phyloP scores from a whole-genome alignment of 805 yeast genomes.

The Zygosaccharomyces gambellarensis region DNA sequence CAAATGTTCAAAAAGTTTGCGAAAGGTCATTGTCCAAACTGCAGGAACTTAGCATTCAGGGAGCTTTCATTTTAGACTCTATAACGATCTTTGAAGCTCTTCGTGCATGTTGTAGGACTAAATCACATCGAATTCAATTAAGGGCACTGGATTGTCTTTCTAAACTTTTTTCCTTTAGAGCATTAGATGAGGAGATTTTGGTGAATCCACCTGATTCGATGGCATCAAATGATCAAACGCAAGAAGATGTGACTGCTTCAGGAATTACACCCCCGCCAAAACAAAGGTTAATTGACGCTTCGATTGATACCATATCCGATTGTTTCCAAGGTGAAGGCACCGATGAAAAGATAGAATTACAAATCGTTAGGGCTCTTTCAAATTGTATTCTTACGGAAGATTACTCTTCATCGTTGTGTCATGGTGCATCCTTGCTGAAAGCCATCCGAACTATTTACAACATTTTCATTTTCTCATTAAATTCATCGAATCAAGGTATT shows the following conservation, averaged over 20 bases:
- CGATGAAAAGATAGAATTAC: slow-evolving; percentile 82
- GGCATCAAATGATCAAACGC: slow-evolving; percentile 30
- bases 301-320: slow-evolving; percentile 76
- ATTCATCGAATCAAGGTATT: slow-evolving; percentile 79
- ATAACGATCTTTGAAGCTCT: slow-evolving; percentile 71
- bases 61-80: slow-evolving; percentile 39
- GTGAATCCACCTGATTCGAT: slow-evolving; percentile 44
- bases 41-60: slow-evolving; percentile 25
- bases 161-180: slow-evolving; percentile 75
- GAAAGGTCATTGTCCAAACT: slow-evolving; percentile 33
- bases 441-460: slow-evolving; percentile 93
- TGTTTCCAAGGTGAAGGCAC: slow-evolving; percentile 92
- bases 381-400: slow-evolving; percentile 79
- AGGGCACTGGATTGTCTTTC: slow-evolving; percentile 81
- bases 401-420: slow-evolving; percentile 59
- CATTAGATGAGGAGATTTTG: slow-evolving; percentile 58
- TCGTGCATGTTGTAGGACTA: slow-evolving; percentile 65
- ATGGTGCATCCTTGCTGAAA: slow-evolving; percentile 80
- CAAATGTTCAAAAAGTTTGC: slow-evolving; percentile 33
- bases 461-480: slow-evolving; percentile 78
- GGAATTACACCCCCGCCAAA: slow-evolving; percentile 52
- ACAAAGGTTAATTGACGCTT: slow-evolving; percentile 66
- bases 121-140: slow-evolving; percentile 59
- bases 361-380: slow-evolving; percentile 85
- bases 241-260: slow-evolving; percentile 18